Percentiles rank a stretch among this genome's conserved stretches.
Conservation (phyloP, 1,139 yeast genomes). For the Debaryomyces sp. region DNA sequence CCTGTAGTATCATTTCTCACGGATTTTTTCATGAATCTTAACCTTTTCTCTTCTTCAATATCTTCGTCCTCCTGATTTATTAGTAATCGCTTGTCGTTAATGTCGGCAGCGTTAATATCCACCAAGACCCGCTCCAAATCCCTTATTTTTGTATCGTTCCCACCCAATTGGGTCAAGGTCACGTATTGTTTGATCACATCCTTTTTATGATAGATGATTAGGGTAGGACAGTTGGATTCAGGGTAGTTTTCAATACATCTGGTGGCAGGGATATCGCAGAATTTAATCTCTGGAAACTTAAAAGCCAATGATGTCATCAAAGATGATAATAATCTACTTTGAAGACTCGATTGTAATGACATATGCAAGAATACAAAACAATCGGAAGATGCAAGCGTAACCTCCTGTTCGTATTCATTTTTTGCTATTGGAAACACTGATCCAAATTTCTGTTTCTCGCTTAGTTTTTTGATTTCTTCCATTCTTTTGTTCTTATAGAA, state of each 20-base stretch:
- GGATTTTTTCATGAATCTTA: slow-evolving; percentile 59
- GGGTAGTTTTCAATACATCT: slow-evolving; percentile 94
- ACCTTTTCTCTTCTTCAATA: slow-evolving; percentile 45
- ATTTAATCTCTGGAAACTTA: slow-evolving; percentile 78
- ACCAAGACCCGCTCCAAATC: slow-evolving; percentile 78
- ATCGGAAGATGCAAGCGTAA: slow-evolving; percentile 73
- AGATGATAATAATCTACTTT: slow-evolving; percentile 68
- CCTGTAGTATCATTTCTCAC: slow-evolving; percentile 36
- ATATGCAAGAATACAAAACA: slow-evolving; percentile 75
- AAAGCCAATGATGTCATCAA: slow-evolving; percentile 54
- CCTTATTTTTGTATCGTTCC: slow-evolving; percentile 65
- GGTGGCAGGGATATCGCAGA: slow-evolving; percentile 85
- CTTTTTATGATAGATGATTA: slow-evolving; percentile 75
- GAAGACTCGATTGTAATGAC: slow-evolving; percentile 68
- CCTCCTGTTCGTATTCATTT: slow-evolving; percentile 84
- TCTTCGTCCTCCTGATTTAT: slow-evolving; percentile 61
- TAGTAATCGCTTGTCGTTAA: slow-evolving; percentile 64
- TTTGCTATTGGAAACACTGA: slow-evolving; percentile 74
- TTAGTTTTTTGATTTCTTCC: slow-evolving; percentile 66
- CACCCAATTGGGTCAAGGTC: slow-evolving; percentile 81
- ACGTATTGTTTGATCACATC: slow-evolving; percentile 78
- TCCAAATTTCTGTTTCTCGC: slow-evolving; percentile 71
- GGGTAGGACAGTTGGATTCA: slow-evolving; percentile 85
- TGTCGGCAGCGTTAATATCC: slow-evolving; percentile 62
- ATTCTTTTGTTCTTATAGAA: slow-evolving; percentile 76